Evolutionary conservation across 805 yeast species (phyloP), one percentile per base, ranked within the genome.

Genomic region (Metschnikowia henanensis): DNA sequence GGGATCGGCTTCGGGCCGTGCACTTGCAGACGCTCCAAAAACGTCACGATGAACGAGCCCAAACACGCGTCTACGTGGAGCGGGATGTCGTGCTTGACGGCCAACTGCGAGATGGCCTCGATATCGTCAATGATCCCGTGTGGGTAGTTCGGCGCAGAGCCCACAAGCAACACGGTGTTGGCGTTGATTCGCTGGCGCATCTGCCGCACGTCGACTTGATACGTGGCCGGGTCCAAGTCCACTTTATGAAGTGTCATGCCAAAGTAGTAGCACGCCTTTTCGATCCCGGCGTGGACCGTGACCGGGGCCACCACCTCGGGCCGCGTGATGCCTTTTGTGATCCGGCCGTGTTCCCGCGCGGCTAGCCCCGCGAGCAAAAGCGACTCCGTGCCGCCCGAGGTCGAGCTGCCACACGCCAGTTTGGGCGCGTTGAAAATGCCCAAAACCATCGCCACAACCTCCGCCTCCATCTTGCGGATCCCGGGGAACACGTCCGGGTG

Each of bases 401-500:
- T 84, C 0, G 95, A 78, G 6, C 94, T 82, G 13, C 98, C 98
- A 37, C 72, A 67, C 0, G 59, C 66, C 26, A 52, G 50, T 13
- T 48, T 54, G 0, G 97, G 97, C 0, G 92, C 96, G 62, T 91
- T 76, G 70, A 84, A 92, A 56, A 91, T 59, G 16, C 73, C 75
- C 50, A 94, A 69, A 5, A 86, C 91, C 98, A 94, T 94, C 1
- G 92, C 73, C 3, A 92, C 97, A 9, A 91, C 88, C 59, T 94
- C 98, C 6, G 96, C 72, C 60, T 92, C 99, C 96, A 92, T 91
- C 63, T 92, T 90, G 33, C 99, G 80, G 6, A 92, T 87, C 5
- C 95, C 98, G 0, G 98, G 99, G 60, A 92, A 92, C 3, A 90
- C 94, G 65, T 92, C 98, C 0, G 99, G 99, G 62, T 92, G 99